Conservation (phyloP, 441 rosid genomes). For the Croton setiger region DNA sequence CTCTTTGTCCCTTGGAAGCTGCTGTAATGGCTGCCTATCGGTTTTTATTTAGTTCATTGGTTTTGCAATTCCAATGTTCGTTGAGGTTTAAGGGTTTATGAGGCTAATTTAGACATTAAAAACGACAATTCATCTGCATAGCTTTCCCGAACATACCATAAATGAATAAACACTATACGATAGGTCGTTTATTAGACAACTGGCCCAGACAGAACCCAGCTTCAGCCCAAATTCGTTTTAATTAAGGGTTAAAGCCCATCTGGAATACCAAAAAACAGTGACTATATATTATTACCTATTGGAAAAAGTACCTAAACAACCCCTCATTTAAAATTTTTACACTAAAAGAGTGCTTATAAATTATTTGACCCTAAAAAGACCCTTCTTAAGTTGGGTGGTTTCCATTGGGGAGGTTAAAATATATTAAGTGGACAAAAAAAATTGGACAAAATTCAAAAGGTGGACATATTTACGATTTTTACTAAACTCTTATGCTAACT, state of each 20-base stretch:
- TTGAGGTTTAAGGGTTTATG: constrained; percentile 22
- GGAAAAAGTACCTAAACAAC: no score
- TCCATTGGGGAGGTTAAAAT: no score
- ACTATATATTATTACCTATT: no score
- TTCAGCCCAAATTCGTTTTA: not conserved
- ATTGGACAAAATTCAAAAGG: no score
- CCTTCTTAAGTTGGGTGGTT: no score
- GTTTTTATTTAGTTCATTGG: constrained; percentile 2
- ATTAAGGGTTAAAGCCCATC: not conserved
- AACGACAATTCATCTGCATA: not conserved
- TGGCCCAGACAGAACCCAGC: not conserved
- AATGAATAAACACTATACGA: not conserved
- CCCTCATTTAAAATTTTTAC: no score
- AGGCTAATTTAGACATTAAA: not conserved
- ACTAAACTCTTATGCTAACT: no score
- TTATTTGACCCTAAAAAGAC: no score
- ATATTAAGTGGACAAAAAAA: no score
- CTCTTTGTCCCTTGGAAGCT: not conserved
- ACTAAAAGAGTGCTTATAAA: no score
- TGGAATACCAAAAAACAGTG: no score
- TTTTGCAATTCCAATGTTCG: not conserved
- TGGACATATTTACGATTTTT: no score
- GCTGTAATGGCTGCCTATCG: not conserved
- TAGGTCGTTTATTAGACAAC: not conserved
- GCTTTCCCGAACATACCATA: not conserved